These are phyloP conservation scores for Trichoderma asperelloides DNA, from an alignment of 495 filamentous ascomycete species.

Conservation along the genomic window DNA sequence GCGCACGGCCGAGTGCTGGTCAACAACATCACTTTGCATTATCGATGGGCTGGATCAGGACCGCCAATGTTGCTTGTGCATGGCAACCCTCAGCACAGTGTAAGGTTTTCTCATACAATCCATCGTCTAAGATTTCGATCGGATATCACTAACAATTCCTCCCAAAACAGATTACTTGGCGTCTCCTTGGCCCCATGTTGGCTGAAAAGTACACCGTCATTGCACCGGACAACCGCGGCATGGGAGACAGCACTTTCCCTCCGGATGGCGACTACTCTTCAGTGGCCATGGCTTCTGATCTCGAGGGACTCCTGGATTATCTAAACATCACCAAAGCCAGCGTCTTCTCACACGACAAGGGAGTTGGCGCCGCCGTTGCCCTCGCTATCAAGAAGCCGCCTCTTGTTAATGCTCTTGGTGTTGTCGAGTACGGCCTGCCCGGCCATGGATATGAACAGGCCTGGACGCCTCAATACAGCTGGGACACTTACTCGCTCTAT, in stretches of 20 bases:
- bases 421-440: not conserved
- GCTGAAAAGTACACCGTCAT: slow-evolving; percentile 45
- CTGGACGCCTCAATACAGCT: not conserved
- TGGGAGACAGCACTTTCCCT: slow-evolving; percentile 28
- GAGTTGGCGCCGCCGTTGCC: not conserved
- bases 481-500: not conserved
- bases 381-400: not conserved
- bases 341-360: slow-evolving; percentile 15
- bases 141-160: not conserved
- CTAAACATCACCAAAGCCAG: slow-evolving; percentile 28
- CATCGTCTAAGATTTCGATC: no score
- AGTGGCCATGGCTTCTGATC: slow-evolving; percentile 21
- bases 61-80: no score
- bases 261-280: slow-evolving; percentile 27
- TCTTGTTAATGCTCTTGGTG: not conserved
- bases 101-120: no score
- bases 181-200: slow-evolving; percentile 47
- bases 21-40: no score
- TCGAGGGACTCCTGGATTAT: slow-evolving; percentile 30
- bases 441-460: not conserved
- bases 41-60: no score
- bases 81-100: no score
- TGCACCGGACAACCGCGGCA: slow-evolving; percentile 31
- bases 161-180: slow-evolving; percentile 36
- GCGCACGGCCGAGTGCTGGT: no score